Conservation (phyloP, 441 rosid genomes). For the Daphne laureola region DNA sequence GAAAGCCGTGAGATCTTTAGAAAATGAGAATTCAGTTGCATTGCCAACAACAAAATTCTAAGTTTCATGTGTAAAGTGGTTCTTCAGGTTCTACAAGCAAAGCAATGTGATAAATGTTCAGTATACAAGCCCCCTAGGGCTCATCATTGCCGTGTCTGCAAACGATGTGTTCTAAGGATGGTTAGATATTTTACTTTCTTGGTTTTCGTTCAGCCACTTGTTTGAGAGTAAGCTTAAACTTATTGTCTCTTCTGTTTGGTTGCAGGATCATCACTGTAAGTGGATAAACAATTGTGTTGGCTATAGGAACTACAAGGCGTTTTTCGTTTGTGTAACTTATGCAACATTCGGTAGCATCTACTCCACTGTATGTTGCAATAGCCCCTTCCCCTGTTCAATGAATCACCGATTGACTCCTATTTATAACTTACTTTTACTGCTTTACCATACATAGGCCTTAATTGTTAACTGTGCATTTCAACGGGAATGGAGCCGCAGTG, state of each 20-base stretch:
- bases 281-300: constrained; percentile 43
- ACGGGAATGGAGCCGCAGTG: constrained; percentile 34
- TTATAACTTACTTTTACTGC: constrained; percentile 10
- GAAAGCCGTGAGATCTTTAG: too few species aligned
- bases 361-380: constrained; percentile 30
- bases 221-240: constrained; percentile 2
- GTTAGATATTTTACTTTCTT: constrained; percentile 30
- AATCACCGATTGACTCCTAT: background rate
- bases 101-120: constrained; percentile 63
- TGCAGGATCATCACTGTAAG: constrained; percentile 56
- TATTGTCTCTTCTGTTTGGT: constrained; percentile 3
- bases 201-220: background rate
- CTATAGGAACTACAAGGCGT: constrained; percentile 39
- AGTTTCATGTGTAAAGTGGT: constrained; percentile 12
- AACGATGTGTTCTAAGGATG: constrained; percentile 83
- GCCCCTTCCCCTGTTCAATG: background rate
- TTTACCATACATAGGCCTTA: constrained; percentile 22
- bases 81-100: constrained; percentile 32
- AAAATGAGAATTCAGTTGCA: too few species aligned
- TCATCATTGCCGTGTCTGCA: constrained; percentile 82
- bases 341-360: constrained; percentile 41
- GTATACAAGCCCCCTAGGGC: constrained; percentile 66
- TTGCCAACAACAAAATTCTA: too few species aligned
- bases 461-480: constrained; percentile 24
- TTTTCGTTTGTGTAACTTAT: constrained; percentile 31